A percentile compares a stretch with the other conserved stretches of the same genome.
Evolutionary conservation across 2,329 filamentous ascomycete genomes (phyloP).

Genomic region (Nothomitra cinnamomea): DNA sequence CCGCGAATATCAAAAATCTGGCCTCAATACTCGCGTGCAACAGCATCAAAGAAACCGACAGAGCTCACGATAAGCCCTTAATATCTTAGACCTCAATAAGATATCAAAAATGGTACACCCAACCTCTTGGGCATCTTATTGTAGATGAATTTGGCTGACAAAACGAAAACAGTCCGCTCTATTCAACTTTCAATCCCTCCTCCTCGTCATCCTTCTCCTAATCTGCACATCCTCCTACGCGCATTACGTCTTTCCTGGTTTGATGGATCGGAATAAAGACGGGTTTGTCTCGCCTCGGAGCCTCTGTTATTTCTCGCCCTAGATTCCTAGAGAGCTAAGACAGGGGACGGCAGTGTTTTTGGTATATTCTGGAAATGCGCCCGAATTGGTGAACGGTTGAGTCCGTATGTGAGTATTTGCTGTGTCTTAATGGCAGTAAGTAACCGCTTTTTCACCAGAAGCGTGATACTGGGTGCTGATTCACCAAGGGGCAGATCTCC

Average conservation of each 20-base stretch:
- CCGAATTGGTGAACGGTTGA: slow-evolving; percentile 78
- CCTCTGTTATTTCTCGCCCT: neutral
- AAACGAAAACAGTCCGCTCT: slow-evolving; percentile 55
- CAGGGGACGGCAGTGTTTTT: no score
- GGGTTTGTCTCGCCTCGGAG: slow-evolving; percentile 38
- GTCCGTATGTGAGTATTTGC: slow-evolving; percentile 87
- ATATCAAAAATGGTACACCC: neutral
- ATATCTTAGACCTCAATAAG: no score
- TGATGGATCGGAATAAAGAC: slow-evolving; percentile 86
- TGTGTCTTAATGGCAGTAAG: slow-evolving; percentile 86
- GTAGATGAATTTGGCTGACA: neutral
- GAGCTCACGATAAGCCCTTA: no score
- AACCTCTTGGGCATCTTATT: neutral
- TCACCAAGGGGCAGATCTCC: neutral
- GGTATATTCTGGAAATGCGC: slow-evolving; percentile 95
- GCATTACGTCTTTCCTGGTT: slow-evolving; percentile 73
- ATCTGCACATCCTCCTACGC: slow-evolving; percentile 94
- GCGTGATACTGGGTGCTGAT: neutral
- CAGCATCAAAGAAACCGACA: no score
- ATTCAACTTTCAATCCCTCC: slow-evolving; percentile 96
- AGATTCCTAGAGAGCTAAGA: no score
- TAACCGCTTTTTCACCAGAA: neutral
- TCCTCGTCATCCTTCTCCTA: slow-evolving; percentile 83
- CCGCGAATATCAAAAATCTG: neutral
- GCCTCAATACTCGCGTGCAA: neutral